Evolutionary conservation across 2,329 filamentous ascomycete species (phyloP).

Genomic region (Nothopassalora personata): DNA sequence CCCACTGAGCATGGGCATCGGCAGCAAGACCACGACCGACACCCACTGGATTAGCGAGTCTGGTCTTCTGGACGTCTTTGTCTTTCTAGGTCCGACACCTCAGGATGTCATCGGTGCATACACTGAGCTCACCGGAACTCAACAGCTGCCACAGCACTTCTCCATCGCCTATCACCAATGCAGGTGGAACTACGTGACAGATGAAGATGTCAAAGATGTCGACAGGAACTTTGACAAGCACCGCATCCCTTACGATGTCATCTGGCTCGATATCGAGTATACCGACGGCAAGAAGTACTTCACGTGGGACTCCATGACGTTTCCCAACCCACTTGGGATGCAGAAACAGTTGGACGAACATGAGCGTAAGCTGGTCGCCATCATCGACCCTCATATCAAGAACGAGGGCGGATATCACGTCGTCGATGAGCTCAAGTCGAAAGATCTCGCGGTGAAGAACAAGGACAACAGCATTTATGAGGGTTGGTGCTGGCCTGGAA

Average conservation of each 20-base stretch:
- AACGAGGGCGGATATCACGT: conserved; percentile 74
- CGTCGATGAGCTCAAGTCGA: conserved; percentile 73
- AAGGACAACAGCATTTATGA: conserved; percentile 88
- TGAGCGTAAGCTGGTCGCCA: conserved; percentile 83
- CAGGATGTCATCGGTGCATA: conserved; percentile 77
- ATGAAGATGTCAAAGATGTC: conserved; percentile 94
- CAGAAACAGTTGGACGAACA: conserved; percentile 78
- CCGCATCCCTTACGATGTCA: conserved; percentile 95
- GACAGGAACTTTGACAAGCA: conserved; percentile 93
- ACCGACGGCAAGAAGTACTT: conserved; percentile 97
- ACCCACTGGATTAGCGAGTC: conserved; percentile 97
- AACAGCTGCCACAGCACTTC: conserved; percentile 86
- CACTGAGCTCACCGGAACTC: conserved; percentile 84
- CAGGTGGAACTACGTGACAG: conserved; percentile 97
- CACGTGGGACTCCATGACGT: conserved; percentile 88
- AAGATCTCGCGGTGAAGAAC: conserved; percentile 78
- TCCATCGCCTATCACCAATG: conserved; percentile 94
- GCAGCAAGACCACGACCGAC: conserved; percentile 67
- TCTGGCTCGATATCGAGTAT: conserved; percentile 98
- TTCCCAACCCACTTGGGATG: conserved; percentile 81
- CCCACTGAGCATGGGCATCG: conserved; percentile 67
- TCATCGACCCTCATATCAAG: conserved; percentile 98
- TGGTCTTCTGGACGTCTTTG: conserved; percentile 84
- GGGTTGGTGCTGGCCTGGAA: conserved; percentile 98
- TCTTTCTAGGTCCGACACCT: conserved; percentile 86